Percentiles rank a stretch among this genome's conserved stretches.
Conservation (phyloP, 768 basidiomycete genomes). For the Boletus pseudopeckii region DNA sequence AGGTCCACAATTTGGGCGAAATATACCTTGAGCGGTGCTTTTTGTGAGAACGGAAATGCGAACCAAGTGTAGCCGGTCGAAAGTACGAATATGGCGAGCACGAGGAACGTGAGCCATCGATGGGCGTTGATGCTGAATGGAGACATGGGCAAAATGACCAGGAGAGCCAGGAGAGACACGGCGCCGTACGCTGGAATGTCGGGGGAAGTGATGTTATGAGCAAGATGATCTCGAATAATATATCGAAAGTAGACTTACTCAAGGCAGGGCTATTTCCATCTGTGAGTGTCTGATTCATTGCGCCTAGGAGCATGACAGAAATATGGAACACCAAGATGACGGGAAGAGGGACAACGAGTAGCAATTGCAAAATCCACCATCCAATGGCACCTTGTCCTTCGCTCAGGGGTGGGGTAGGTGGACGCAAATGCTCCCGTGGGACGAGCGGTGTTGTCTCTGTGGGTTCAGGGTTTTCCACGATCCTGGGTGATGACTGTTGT, state of each 20-base stretch:
- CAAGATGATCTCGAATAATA: not conserved
- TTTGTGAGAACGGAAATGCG: conserved; percentile 59
- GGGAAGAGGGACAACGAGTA: conserved; percentile 52
- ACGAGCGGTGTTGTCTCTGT: conserved; percentile 61
- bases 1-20: conserved; percentile 64
- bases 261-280: conserved; percentile 54
- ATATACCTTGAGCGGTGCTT: conserved; percentile 64
- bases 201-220: not conserved
- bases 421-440: conserved; percentile 24
- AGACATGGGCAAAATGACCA: conserved; percentile 56
- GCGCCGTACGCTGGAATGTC: conserved; percentile 45
- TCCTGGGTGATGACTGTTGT: conserved; percentile 16
- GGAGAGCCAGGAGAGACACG: conserved; percentile 43
- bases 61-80: conserved; percentile 43
- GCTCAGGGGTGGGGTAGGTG: not conserved
- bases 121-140: conserved; percentile 61
- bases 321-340: conserved; percentile 53
- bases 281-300: conserved; percentile 53
- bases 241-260: conserved; percentile 38
- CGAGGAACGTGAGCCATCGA: conserved; percentile 33
- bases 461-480: conserved; percentile 38
- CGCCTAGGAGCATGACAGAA: conserved; percentile 42
- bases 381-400: conserved; percentile 27
- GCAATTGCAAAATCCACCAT: conserved; percentile 60
- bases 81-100: conserved; percentile 41